Percentiles rank a stretch among this genome's conserved stretches.
Conservation (phyloP, 495 filamentous ascomycete species). For the Trichoderma reesei region DNA sequence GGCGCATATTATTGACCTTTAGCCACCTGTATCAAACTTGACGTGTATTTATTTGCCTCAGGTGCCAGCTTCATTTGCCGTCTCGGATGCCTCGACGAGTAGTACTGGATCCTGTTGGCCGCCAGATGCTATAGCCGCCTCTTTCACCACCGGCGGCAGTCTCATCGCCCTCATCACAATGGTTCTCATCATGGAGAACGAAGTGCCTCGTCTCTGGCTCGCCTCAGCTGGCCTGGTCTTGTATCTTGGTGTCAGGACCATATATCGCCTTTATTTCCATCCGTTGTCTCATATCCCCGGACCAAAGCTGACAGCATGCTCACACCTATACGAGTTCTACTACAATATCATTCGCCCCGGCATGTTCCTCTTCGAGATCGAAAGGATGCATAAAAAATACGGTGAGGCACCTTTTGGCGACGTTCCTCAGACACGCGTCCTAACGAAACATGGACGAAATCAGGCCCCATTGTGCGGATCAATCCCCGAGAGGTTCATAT, state of each 20-base stretch:
- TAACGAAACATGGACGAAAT: neutral
- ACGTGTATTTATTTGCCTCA: too few relatives aligned
- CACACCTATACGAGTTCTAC: slow-evolving; percentile 41
- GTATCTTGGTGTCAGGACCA: neutral
- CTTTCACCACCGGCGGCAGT: too few relatives aligned
- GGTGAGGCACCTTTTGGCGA: slow-evolving; percentile 17
- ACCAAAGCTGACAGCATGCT: slow-evolving; percentile 35
- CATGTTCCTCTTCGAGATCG: slow-evolving; percentile 27
- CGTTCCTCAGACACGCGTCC: neutral
- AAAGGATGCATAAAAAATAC: slow-evolving; percentile 39
- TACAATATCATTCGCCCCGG: slow-evolving; percentile 32
- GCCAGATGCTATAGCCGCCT: too few relatives aligned
- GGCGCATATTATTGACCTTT: neutral
- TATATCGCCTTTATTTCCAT: slow-evolving; percentile 23
- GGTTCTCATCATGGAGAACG: neutral
- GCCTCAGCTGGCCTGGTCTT: neutral
- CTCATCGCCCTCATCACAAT: too few relatives aligned
- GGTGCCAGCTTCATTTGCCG: too few relatives aligned
- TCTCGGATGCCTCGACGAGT: too few relatives aligned
- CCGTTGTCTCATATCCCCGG: slow-evolving; percentile 39
- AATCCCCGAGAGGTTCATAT: slow-evolving; percentile 47
- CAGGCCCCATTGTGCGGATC: slow-evolving; percentile 52
- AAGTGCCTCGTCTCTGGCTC: neutral
- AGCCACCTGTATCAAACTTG: neutral
- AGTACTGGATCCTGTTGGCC: too few relatives aligned